phyloP scores from a whole-genome alignment of 352 stramenopile species.

The Phytophthora crassamura region DNA sequence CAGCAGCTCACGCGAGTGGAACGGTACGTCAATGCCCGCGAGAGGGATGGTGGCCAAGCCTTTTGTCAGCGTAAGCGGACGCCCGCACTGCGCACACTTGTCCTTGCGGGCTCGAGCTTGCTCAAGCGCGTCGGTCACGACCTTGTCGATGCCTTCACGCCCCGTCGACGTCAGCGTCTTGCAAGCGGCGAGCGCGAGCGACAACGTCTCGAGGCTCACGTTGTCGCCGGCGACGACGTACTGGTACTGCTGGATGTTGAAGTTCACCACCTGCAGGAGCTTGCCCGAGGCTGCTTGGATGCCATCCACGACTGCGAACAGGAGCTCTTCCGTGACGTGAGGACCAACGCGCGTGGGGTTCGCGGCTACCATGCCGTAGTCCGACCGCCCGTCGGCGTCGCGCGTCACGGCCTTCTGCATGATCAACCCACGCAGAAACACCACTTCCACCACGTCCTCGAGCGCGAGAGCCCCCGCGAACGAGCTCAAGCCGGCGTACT shows the following conservation, averaged over 20 bases:
- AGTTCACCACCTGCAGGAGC: constrained; percentile 90
- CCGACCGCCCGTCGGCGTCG: constrained; percentile 67
- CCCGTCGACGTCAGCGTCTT: constrained; percentile 58
- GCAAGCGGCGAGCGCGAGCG: constrained; percentile 58
- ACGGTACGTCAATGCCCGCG: constrained; percentile 89
- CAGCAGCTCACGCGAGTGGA: constrained; percentile 87
- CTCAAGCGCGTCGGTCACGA: constrained; percentile 63
- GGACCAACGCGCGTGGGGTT: constrained; percentile 81
- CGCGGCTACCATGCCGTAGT: constrained; percentile 89
- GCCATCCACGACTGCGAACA: constrained; percentile 77
- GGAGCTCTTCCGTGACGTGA: constrained; percentile 71
- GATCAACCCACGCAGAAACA: constrained; percentile 83
- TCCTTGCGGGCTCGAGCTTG: constrained; percentile 72
- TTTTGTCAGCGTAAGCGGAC: constrained; percentile 66
- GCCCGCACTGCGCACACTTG: constrained; percentile 53
- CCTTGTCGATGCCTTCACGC: constrained; percentile 48
- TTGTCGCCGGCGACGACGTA: constrained; percentile 89
- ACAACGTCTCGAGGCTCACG: constrained; percentile 83
- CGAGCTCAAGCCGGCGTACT: constrained; percentile 86
- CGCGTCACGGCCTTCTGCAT: constrained; percentile 70
- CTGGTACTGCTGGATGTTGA: constrained; percentile 86
- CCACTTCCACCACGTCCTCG: constrained; percentile 80
- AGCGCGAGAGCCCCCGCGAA: constrained; percentile 76
- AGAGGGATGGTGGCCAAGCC: constrained; percentile 87
- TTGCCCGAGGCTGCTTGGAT: constrained; percentile 68